Base-by-base conservation (phyloP, 2,329 filamentous ascomycete genomes). In the Tothia fuscella region DNA sequence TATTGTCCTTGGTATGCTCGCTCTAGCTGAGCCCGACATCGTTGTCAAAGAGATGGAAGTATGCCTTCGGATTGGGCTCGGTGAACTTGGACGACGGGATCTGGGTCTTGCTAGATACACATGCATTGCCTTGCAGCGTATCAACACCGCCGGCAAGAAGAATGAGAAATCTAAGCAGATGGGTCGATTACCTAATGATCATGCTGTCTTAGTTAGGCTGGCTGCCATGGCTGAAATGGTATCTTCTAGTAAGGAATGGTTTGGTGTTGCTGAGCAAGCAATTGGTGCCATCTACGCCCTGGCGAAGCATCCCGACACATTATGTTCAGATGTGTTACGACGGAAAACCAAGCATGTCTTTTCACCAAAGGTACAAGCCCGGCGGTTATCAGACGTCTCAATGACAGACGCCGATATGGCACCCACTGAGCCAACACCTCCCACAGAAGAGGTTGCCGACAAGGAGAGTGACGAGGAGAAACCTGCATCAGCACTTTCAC, bases 1-100 rank as follows among this genome's bases (percentile, higher is more conserved):
- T 56, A 96, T 98, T 49, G 84, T 96, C 5, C 70, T 98, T 3
- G 89, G 93, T 13, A 98, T 98, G 93, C 72, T 98, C 41, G 88
- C 89, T 4, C 79, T 91, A 2, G 91, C 93, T 2, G 86, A 84
- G 48, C 87, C 89, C 0, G 84, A 94, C 49, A 91, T 98, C 46
- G 85, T 93, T 2, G 82, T 95, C 12, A 85, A 83, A 46, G 89
- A 98, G 60, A 93, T 96, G 67, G 89, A 96, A 60, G 82, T 82
- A 0, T 94, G 95, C 75, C 69, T 98, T 14, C 77, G 84, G 10
- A 93, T 93, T 38, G 91, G 91, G 13, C 72, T 98, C 5, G 89
- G 89, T 19, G 64, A 72, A 10, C 72, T 88, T 43, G 93, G 91
- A 31, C 76, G 82, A 51, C 72, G 75, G 24, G 91, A 98, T 55